Evolutionary conservation across 257 asterid species (phyloP).

Genomic region (Solanum tarijense): DNA sequence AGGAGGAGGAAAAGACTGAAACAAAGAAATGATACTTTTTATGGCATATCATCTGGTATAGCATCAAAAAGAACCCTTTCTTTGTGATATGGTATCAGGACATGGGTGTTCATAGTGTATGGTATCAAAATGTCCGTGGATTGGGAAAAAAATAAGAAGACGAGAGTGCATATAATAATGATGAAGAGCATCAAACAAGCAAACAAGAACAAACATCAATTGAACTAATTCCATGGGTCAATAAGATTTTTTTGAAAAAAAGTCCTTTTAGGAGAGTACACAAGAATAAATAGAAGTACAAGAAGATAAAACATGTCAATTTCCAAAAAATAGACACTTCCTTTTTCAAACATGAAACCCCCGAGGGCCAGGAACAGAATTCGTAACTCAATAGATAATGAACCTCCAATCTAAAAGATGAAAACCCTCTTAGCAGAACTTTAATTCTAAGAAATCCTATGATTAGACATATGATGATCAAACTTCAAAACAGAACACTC

Average conservation of each 20-base stretch:
- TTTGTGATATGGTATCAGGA: background rate
- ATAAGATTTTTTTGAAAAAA: background rate
- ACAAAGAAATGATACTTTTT: slow-evolving; percentile 7
- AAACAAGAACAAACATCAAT: background rate
- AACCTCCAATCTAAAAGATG: background rate
- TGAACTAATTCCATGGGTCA: background rate
- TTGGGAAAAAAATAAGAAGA: background rate
- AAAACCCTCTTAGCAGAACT: background rate
- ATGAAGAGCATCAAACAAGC: background rate
- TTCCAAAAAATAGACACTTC: background rate
- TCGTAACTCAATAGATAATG: background rate
- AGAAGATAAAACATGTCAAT: background rate
- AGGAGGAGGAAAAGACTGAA: slow-evolving; percentile 78
- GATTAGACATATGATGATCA: background rate
- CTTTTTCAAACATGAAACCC: background rate
- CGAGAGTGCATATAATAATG: background rate
- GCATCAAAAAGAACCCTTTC: slow-evolving; percentile 4
- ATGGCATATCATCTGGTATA: slow-evolving; percentile 9
- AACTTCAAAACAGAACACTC: background rate
- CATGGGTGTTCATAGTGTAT: background rate
- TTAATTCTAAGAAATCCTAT: background rate
- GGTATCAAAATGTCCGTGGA: background rate
- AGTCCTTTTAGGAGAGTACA: background rate
- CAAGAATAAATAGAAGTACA: background rate
- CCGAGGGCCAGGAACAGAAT: background rate